These are phyloP conservation scores for Purpureocillium takamizusanense DNA, from an alignment of 2,329 filamentous ascomycete species.

Conservation along the genomic window DNA sequence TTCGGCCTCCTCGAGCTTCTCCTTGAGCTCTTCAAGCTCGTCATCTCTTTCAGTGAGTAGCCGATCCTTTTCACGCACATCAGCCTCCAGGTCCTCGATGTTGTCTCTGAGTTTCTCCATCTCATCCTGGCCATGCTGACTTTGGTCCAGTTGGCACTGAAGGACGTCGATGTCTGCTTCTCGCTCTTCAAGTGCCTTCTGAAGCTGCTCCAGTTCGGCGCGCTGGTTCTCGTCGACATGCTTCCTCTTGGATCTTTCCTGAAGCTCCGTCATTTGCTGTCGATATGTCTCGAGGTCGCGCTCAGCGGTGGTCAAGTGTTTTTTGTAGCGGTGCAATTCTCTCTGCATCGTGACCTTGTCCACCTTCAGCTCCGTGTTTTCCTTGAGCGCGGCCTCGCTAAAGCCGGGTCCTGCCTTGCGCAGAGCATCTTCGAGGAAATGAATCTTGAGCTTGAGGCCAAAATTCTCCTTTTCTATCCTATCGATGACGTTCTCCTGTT, in stretches of 20 bases:
- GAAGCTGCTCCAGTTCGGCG: constrained; percentile 49
- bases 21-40: constrained; percentile 59
- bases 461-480: constrained; percentile 98
- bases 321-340: constrained; percentile 79
- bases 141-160: constrained; percentile 47
- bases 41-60: constrained; percentile 66
- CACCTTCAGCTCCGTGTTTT: constrained; percentile 94
- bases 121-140: constrained; percentile 47
- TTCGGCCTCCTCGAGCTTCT: constrained; percentile 42
- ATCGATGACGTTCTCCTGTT: constrained; percentile 93
- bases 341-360: constrained; percentile 83
- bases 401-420: constrained; percentile 82
- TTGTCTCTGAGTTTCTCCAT: constrained; percentile 62
- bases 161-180: constrained; percentile 54
- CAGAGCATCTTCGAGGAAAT: constrained; percentile 88
- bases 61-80: constrained; percentile 67
- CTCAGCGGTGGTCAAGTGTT: constrained; percentile 73
- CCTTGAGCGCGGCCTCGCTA: constrained; percentile 79
- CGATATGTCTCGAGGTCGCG: constrained; percentile 78
- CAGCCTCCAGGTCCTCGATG: constrained; percentile 66
- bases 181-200: constrained; percentile 45
- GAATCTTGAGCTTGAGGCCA: constrained; percentile 90
- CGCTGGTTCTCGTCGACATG: constrained; percentile 63
- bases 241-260: constrained; percentile 70
- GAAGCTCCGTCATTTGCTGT: constrained; percentile 71